phyloP scores from a whole-genome alignment of 805 yeast species.

The Yamadazyma sp. region DNA sequence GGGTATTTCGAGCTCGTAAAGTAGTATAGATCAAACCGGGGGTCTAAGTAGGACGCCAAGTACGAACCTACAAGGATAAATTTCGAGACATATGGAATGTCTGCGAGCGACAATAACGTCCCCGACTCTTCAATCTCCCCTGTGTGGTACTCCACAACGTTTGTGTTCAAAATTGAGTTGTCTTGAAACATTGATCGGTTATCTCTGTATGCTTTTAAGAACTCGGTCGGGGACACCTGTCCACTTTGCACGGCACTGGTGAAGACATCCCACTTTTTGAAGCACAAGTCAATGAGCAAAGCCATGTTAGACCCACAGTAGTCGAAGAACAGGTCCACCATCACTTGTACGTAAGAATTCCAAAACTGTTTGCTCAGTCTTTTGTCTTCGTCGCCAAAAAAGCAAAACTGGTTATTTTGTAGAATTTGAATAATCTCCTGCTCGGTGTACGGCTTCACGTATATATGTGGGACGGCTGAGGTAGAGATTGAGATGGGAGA shows the following conservation, averaged over 20 bases:
- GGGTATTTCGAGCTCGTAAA: conserved; percentile 58
- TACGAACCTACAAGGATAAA: conserved; percentile 79
- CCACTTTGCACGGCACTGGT: conserved; percentile 26
- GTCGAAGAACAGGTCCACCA: conserved; percentile 45
- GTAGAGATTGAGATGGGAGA: conserved; percentile 40
- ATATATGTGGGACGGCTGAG: conserved; percentile 38
- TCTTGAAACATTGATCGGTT: conserved; percentile 30
- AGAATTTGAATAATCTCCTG: conserved; percentile 40
- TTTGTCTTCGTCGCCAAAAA: conserved; percentile 21
- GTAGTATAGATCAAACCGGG: conserved; percentile 63
- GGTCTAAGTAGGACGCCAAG: conserved; percentile 75
- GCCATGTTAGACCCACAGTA: conserved; percentile 47
- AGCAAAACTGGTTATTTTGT: conserved; percentile 26
- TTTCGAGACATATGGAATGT: conserved; percentile 61
- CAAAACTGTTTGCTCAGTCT: conserved; percentile 29
- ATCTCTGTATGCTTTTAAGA: conserved; percentile 35
- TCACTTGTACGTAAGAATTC: conserved; percentile 43
- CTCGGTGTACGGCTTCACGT: conserved; percentile 38
- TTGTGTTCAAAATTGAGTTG: conserved; percentile 30
- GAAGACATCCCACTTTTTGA: conserved; percentile 35
- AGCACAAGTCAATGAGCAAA: conserved; percentile 31
- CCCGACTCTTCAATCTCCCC: conserved; percentile 21
- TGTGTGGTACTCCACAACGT: conserved; percentile 27
- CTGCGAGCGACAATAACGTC: conserved; percentile 29
- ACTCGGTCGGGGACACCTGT: conserved; percentile 24